These are phyloP conservation scores for Zasmidium angulare DNA, from an alignment of 2,329 filamentous ascomycete species.

Conservation along the genomic window DNA sequence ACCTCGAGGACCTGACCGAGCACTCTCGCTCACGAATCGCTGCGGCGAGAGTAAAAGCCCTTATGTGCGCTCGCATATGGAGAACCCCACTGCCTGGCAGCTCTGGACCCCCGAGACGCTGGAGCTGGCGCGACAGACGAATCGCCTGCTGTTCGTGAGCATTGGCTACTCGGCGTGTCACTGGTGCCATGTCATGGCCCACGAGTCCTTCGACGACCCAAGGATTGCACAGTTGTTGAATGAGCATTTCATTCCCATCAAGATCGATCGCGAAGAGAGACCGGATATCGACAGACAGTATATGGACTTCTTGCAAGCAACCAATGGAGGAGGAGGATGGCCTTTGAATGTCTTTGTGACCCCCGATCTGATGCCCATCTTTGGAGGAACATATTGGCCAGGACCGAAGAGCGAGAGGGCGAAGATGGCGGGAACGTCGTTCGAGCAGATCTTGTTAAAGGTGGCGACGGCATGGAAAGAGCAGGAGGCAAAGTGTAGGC, in stretches of 20 bases:
- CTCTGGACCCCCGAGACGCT: constrained; percentile 77
- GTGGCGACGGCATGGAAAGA: constrained; percentile 73
- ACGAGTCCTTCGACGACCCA: constrained; percentile 83
- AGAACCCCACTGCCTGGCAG: constrained; percentile 91
- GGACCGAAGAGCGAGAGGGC: constrained; percentile 63
- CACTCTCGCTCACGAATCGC: constrained; percentile 48
- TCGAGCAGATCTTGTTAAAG: constrained; percentile 79
- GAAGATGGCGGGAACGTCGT: constrained; percentile 64
- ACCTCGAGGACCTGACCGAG: constrained; percentile 14
- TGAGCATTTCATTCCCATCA: constrained; percentile 82
- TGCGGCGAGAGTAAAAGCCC: constrained; percentile 63
- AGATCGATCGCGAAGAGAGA: constrained; percentile 90
- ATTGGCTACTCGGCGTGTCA: constrained; percentile 96
- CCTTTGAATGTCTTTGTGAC: constrained; percentile 96
- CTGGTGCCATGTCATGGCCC: constrained; percentile 86
- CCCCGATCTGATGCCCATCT: constrained; percentile 87
- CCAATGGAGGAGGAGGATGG: constrained; percentile 88
- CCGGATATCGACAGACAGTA: constrained; percentile 94
- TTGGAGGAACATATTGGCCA: constrained; percentile 95
- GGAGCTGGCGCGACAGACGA: constrained; percentile 72
- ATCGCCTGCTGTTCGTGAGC: constrained; percentile 88
- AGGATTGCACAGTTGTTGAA: constrained; percentile 83
- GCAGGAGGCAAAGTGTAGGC: constrained; percentile 77
- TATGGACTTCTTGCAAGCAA: constrained; percentile 97
- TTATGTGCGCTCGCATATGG: constrained; percentile 70